Evolutionary conservation across 305 asterid genomes (phyloP).

Genomic region (Euphrasia arctica): DNA sequence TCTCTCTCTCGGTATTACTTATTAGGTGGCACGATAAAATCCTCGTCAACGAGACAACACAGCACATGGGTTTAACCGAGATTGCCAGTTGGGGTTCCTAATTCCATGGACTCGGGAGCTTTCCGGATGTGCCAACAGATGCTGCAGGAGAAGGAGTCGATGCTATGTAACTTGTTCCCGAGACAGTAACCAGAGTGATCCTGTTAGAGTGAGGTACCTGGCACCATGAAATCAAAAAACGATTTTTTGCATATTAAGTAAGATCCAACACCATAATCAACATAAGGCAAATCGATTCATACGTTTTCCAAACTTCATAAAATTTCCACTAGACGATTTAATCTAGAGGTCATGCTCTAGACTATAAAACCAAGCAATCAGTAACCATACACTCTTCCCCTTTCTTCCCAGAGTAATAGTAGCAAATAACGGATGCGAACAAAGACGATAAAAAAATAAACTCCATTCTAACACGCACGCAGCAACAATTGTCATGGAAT

Average conservation of each 20-base stretch:
- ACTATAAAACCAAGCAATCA: no score
- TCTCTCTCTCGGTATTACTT: no score
- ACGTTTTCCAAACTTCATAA: slow-evolving; percentile 15
- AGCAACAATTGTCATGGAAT: background rate
- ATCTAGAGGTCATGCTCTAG: no score
- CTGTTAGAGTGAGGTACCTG: slow-evolving; percentile 65
- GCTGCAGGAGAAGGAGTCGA: slow-evolving; percentile 87
- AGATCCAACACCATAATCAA: background rate
- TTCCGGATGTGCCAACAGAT: slow-evolving; percentile 66
- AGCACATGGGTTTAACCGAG: no score
- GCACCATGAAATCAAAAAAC: background rate
- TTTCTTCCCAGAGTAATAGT: background rate
- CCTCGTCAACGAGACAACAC: no score
- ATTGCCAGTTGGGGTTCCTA: slow-evolving; percentile 24
- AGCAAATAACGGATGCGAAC: no score
- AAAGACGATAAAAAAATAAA: no score
- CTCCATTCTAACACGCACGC: no score
- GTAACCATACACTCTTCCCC: background rate
- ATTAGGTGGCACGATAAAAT: no score
- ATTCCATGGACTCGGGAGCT: slow-evolving; percentile 72
- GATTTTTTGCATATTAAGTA: background rate
- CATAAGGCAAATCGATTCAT: slow-evolving; percentile 20
- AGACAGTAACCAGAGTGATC: slow-evolving; percentile 47
- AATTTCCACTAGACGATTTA: background rate
- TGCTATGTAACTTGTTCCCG: slow-evolving; percentile 60